Evolutionary conservation across 192 early-diverging fungal species (phyloP).

Genomic region (Coemansia sp.): DNA sequence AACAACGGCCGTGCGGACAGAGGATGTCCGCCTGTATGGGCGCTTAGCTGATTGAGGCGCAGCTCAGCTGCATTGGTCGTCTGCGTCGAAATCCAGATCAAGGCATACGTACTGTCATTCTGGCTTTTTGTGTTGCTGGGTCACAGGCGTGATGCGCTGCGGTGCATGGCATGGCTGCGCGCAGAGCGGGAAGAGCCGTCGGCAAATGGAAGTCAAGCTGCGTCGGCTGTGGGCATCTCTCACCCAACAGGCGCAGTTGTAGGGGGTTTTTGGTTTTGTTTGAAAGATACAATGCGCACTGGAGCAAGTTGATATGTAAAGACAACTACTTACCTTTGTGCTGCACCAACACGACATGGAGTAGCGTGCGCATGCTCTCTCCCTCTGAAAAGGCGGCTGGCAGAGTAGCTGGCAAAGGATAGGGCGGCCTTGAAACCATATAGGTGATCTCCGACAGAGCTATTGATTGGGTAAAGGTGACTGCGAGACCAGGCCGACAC

Average conservation of each 20-base stretch:
- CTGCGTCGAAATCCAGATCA: slow-evolving; percentile 17
- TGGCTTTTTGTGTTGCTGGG: background rate
- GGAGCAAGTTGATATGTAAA: background rate
- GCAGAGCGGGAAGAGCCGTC: background rate
- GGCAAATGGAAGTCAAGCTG: background rate
- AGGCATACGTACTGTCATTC: background rate
- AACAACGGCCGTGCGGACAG: slow-evolving; percentile 3
- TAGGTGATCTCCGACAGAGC: background rate
- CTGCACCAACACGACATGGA: background rate
- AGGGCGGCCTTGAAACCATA: background rate
- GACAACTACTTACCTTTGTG: background rate
- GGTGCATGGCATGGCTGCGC: background rate
- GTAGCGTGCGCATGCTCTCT: too few species aligned
- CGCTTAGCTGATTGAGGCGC: slow-evolving; percentile 18
- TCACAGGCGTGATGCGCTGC: background rate
- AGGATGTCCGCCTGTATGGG: background rate
- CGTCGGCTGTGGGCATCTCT: background rate
- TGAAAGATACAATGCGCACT: background rate
- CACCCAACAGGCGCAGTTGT: background rate
- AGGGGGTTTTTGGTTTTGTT: too few species aligned
- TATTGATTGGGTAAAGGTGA: too few species aligned
- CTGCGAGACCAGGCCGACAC: too few species aligned
- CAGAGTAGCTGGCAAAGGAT: background rate
- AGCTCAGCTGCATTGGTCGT: slow-evolving; percentile 4
- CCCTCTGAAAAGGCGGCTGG: background rate